phyloP scores from a whole-genome alignment of 2,329 filamentous ascomycete species.

The Lomentospora prolificans region DNA sequence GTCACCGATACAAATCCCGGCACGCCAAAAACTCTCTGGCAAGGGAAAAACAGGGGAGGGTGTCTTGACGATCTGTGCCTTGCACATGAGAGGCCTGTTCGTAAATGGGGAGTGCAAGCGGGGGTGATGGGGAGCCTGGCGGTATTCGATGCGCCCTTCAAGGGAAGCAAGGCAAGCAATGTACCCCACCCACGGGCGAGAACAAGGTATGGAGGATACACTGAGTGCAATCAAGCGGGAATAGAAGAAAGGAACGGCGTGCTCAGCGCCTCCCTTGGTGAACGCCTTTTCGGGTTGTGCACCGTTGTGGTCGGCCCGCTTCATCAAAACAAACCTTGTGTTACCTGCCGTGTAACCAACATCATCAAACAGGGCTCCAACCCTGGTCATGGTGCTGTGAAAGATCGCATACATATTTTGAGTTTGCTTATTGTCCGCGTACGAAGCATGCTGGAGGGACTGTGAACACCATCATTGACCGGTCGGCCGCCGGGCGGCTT shows the following conservation, averaged over 20 bases:
- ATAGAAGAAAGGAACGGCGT: too few species aligned
- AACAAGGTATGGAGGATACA: too few species aligned
- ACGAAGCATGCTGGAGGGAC: too few species aligned
- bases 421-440: too few species aligned
- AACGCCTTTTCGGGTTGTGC: not conserved
- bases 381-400: not conserved
- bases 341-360: conserved; percentile 2
- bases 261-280: not conserved
- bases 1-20: not conserved
- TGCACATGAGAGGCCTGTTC: not conserved
- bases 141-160: not conserved
- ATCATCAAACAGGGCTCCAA: not conserved
- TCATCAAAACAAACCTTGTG: not conserved
- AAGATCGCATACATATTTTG: too few species aligned
- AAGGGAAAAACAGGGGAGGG: too few species aligned
- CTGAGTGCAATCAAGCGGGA: too few species aligned
- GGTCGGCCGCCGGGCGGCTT: too few species aligned
- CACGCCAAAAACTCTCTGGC: too few species aligned
- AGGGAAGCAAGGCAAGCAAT: too few species aligned
- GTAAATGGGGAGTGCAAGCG: not conserved
- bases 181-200: too few species aligned
- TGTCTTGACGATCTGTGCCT: not conserved
- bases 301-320: not conserved
- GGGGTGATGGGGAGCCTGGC: not conserved
- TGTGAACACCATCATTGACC: too few species aligned